Evolutionary conservation across 768 basidiomycete genomes (phyloP), one percentile per base, ranked within the genome.

Genomic region (Agaricus sinodeliciosus): DNA sequence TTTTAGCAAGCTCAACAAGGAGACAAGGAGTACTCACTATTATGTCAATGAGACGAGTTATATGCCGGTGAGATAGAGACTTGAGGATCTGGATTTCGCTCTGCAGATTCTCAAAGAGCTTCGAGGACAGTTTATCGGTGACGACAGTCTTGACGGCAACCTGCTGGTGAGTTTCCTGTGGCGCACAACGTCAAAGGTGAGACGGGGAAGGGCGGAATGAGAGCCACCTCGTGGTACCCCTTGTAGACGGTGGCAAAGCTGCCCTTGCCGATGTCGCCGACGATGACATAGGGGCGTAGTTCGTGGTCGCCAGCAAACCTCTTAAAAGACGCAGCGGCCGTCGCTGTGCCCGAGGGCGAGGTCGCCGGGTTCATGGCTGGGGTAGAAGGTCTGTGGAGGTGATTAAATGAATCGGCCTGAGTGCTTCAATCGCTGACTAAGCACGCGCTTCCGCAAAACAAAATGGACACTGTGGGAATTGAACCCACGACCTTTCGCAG

Each of bases 31-130:
- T 13, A 62, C 75, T 57, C 66, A 96, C 94, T 57, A 97, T 84
- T 58, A 97, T 94, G 65, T 97, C 93, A 49, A 94, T 82, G 25
- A 99, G 74, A 59, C 84, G 84, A 7, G 96, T 97, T 48, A 99
- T 90, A 70, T 98, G 93, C 40, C 89, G 76, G 68, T 99, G 94
- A 4, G 86, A 89, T 47, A 97, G 79, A 1, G 85, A 84, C 73
- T 97, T 98, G 61, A 98, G 81, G 57, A 99, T 97, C 57, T 92
- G 85, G 54, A 98, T 97, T 76, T 99, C 96, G 60, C 89, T 90
- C 66, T 96, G 93, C n/a, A 98, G 81, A 65, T 97, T 98, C 72
- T 98, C 94, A 54, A 97, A 84, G 15, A 97, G 80, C 70, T 97
- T 99, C 12, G 89, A 75, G 34, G 86, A 93, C 35, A 99, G 80